A percentile compares a stretch with the other conserved stretches of the same genome.
Conservation (phyloP, 768 basidiomycete species). For the Rhizopogon sp. region DNA sequence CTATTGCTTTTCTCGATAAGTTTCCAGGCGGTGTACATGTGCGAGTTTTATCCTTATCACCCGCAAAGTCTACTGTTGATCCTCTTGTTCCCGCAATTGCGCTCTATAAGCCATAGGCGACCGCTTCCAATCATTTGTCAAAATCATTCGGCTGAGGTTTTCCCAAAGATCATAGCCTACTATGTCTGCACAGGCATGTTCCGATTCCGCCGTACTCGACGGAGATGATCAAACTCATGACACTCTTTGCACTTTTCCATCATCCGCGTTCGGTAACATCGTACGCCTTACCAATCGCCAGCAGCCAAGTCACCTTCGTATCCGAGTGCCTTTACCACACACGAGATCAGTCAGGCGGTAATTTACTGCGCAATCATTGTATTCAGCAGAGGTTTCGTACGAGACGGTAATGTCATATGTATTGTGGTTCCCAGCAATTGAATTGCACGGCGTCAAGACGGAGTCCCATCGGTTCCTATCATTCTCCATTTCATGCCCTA, state of each 20-base stretch:
- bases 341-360: not conserved
- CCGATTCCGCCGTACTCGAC: not conserved
- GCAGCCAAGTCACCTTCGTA: not conserved
- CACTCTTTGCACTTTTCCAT: not conserved
- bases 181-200: not conserved
- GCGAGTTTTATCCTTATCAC: not conserved
- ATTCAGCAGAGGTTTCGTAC: not conserved
- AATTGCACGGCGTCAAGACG: not conserved
- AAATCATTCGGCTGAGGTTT: not conserved
- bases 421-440: not conserved
- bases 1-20: not conserved
- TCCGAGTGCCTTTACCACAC: not conserved
- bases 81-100: not conserved
- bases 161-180: not conserved
- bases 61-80: not conserved
- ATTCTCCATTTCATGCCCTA: not conserved
- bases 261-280: not conserved
- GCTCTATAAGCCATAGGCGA: not conserved
- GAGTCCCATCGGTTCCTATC: not conserved
- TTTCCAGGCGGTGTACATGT: not conserved
- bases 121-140: not conserved
- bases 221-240: conserved; percentile 1
- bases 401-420: not conserved
- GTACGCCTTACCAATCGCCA: not conserved
- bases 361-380: not conserved